Base-by-base conservation (phyloP, 2,329 filamentous ascomycete genomes). In the Trichoderma harzianum region DNA sequence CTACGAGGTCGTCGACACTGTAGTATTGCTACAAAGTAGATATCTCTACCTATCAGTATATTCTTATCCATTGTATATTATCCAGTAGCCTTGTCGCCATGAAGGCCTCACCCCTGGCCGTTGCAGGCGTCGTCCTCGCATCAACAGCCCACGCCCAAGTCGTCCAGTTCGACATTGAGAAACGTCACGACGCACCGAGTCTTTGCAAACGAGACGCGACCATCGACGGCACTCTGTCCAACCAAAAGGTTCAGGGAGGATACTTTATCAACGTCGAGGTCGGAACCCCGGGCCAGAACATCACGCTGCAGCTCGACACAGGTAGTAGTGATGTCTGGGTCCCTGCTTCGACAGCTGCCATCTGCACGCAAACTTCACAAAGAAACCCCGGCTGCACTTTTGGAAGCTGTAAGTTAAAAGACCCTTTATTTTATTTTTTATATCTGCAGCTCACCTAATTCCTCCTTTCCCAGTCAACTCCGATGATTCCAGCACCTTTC, bases 301-400 rank as follows among this genome's bases (percentile, higher is more conserved):
- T 91, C 53, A 86, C 84, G 1, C 79, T 91, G 67, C 88, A 90
- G 77, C 83, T 91, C 58, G 89, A 91, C 79, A 91, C 89, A 0
- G 90, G 89, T 55, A 90, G 88, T 76, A 90, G 88, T 73, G 90
- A 92, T 79, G 85, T 89, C 26, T 91, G 90, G 89, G 84, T 91
- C 51, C 84, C 86, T 16, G 79, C 79, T 57, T 78, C 76, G 72
- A 63, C 69, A 6, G 79, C 84, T 1, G 73, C 72, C 39, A 81
- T 85, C 14, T 88, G 86, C 77, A 72, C 79, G 18, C 72, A 75
- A 8, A 73, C 72, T 7, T 65, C 73, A 21, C 66, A 53, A 12
- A 73, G 72, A 1, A 73, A 73, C 26, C 72, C 72, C 8, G 82
- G 82, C 10, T 86, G 85, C 72, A 77, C 77, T 18, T 76, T 84